Base-by-base conservation (phyloP, 257 asterid genomes). In the Solanum gracilifrons region DNA sequence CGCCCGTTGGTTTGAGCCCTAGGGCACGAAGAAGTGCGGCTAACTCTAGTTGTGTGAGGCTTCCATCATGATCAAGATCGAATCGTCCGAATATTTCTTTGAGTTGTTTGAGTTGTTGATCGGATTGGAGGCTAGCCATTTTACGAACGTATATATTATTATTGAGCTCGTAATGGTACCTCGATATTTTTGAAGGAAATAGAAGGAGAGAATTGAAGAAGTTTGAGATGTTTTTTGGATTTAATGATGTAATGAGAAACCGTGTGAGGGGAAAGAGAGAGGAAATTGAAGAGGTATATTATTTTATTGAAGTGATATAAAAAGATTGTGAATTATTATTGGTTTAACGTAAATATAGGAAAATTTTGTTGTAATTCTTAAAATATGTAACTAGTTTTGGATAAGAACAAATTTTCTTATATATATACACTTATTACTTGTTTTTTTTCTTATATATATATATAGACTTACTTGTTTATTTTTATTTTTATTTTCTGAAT, bases 41-140 rank as follows among this genome's bases (percentile, higher is more conserved):
- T 48, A 95, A 92, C 90, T 96, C 98, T n/a, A 96, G 92, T 79
- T 94, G 95, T 9, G 99, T 95, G 48, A 96, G 93, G 95, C 99
- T 96, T 86, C 98, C 98, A 91, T 96, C 99, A 41, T 91, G 92
- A 91, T 96, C 98, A 95, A 94, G 92, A 93, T 95, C 99, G 88
- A 96, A 95, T 31, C 96, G 94, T 83, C 88, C 46, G 90, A 96
- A 96, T 87, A 96, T 95, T 62, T 91, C 92, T 83, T 91, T 88
- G 9, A 96, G 93, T 89, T 94, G 97, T 16, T 90, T 87, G 32
- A 94, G 88, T 85, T 94, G 97, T 69, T 94, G 93, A 83, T 94
- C 95, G 51, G 92, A 69, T 77, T 92, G 90, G 72, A 88, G 25
- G 88, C 66, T 51, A 7, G 87, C 46, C 92, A 87, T 90, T 1